A percentile compares a stretch with the other conserved stretches of the same genome.
Conservation (phyloP, 768 basidiomycete species). For the Suillus cothurnatus region DNA sequence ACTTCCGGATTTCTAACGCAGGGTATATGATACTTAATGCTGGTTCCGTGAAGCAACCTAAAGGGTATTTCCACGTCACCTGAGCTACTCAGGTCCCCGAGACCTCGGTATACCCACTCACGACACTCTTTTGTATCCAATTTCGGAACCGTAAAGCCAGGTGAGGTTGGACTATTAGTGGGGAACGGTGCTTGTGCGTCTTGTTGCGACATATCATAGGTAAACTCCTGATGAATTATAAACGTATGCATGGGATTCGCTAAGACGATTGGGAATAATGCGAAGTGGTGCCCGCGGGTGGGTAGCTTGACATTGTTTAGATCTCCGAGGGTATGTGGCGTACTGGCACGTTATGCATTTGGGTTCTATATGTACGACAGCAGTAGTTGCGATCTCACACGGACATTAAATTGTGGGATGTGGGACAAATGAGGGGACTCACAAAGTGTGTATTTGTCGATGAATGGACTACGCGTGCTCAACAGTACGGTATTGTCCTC, state of each 20-base stretch:
- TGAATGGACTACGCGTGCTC: background rate
- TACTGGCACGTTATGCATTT: background rate
- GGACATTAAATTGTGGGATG: background rate
- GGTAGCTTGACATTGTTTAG: background rate
- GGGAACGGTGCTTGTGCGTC: conserved; percentile 5
- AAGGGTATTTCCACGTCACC: conserved; percentile 13
- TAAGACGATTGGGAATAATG: background rate
- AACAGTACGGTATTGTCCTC: background rate
- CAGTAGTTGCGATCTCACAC: background rate
- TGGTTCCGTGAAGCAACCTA: conserved; percentile 6
- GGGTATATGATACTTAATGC: background rate
- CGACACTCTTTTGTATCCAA: conserved; percentile 9
- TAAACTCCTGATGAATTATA: background rate
- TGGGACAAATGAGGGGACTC: background rate
- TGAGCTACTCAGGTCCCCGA: conserved; percentile 7
- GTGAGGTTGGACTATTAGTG: conserved; percentile 2
- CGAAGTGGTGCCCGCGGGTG: background rate
- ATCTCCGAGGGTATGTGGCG: background rate
- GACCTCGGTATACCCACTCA: conserved; percentile 5
- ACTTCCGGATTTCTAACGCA: background rate
- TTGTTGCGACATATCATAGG: background rate
- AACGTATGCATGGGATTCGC: background rate
- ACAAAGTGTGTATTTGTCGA: background rate
- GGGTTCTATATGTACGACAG: background rate
- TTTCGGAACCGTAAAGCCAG: conserved; percentile 1